Base-by-base conservation (phyloP, 164 flowering plant species). In the Tetracentron sinense region DNA sequence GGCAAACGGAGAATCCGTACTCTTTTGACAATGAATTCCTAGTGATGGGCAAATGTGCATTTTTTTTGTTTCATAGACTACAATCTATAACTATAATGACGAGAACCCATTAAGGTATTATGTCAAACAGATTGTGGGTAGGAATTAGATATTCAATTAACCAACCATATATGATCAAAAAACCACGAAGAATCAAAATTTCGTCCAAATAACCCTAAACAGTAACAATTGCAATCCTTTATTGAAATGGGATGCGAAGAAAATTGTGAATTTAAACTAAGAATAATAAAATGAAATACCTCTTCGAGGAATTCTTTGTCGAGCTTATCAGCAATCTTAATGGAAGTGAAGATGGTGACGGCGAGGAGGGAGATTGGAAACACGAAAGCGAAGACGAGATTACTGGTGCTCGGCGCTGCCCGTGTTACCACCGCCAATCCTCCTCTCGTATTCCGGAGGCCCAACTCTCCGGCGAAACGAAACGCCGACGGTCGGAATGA, bases 221-320 rank as follows among this genome's bases (percentile, higher is more conserved):
- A 33, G 8, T 33, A 33, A 33, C 38, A 33, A n/a, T 33, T 38
- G 15, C 44, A 38, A 4, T 4, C 14, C 15, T 8, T 38, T 33
- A 10, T 8, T 4, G 14, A 38, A 38, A 8, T 8, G 14, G 14
- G 11, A 38, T 4, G 14, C 1, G 14, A n/a, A n/a, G 5, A 25
- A 58, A 28, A 14, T 35, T 5, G 33, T n/a, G 21, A 21, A 28
- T 3, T n/a, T 17, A 30, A 2, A 8, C 6, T 20, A 33, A 31
- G 22, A 10, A 61, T 7, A 47, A 50, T n/a, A n/a, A n/a, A n/a
- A 14, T 4, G 30, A 6, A 14, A 0, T 75, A 93, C 98, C 89
- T 93, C 98, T 58, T 90, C 90, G 5, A 85, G 76, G 71, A 62
- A 93, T 27, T 90, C 77, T 48, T 65, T 35, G 72, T 93, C 98